A percentile compares a stretch with the other conserved stretches of the same genome.
Conservation (phyloP, 2,329 filamentous ascomycete species). For the Ploettnerulaceae sp. region DNA sequence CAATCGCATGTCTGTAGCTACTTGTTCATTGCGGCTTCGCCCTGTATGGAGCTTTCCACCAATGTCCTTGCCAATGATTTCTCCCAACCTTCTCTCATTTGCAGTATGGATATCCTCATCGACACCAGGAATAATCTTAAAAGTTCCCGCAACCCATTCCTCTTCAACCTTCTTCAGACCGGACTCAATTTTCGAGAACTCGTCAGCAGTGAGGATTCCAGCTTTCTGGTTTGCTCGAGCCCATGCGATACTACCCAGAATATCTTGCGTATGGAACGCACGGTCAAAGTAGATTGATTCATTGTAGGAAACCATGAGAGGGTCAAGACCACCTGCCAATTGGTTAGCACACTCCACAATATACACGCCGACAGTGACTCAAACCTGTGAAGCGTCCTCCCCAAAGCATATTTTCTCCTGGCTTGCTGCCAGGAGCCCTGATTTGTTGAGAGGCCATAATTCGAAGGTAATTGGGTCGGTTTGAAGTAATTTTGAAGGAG, state of each 20-base stretch:
- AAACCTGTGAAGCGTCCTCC: constrained; percentile 56
- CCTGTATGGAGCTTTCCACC: constrained; percentile 88
- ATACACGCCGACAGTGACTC: constrained; percentile 13
- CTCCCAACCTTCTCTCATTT: constrained; percentile 68
- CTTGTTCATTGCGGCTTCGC: constrained; percentile 84
- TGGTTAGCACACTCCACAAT: constrained; percentile 7
- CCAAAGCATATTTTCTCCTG: constrained; percentile 48
- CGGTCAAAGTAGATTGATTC: constrained; percentile 75
- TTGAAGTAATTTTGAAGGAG: not conserved
- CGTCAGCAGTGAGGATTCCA: constrained; percentile 66
- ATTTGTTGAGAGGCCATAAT: constrained; percentile 28
- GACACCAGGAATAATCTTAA: constrained; percentile 47
- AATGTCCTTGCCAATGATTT: constrained; percentile 80
- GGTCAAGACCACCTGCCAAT: constrained; percentile 67
- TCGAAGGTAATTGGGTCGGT: constrained; percentile 10
- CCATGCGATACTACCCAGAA: constrained; percentile 74
- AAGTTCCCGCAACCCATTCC: constrained; percentile 49
- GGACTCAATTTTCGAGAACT: constrained; percentile 69
- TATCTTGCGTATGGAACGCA: constrained; percentile 73
- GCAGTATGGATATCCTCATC: constrained; percentile 64
- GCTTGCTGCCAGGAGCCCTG: constrained; percentile 28
- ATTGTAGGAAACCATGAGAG: constrained; percentile 83
- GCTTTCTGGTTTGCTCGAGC: constrained; percentile 73
- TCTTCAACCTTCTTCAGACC: constrained; percentile 57
- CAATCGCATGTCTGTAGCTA: constrained; percentile 84